Base-by-base conservation (phyloP, 805 yeast genomes). In the Candida takata region DNA sequence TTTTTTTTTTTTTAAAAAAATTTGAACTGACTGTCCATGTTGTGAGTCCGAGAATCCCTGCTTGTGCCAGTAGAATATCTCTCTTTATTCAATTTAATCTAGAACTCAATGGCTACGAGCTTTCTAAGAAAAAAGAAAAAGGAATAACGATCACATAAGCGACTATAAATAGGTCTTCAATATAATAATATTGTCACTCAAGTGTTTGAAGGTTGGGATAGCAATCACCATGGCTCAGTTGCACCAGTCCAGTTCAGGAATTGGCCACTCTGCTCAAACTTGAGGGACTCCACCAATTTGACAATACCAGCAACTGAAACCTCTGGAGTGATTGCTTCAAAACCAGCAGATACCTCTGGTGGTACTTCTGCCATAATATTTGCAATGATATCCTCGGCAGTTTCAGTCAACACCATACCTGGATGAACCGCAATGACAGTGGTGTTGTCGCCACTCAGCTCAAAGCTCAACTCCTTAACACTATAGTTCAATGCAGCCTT, bases 401-500 rank as follows among this genome's bases (percentile, higher is more conserved):
- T 51, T 32, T 64, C 69, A 24, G 62, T 60, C 10, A 34, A 15
- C 13, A 65, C 67, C 10, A 56, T 20, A 24, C 71, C 70, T 1
- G 72, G 72, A 36, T 61, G 63, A 8, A 62, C 14, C 10, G 62
- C 43, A n/a, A 61, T 40, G 24, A 58, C 51, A 10, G 51, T 54
- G 40, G 54, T 60, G 3, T 50, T 56, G 29, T 57, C 55, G 4
- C 21, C 32, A 13, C 33, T 38, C 14, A 52, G 34, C 34, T 63
- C 66, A 24, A 15, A 10, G 26, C 57, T 37, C 29, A 64, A 28
- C 21, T 49, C 49, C 5, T 10, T 23, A 11, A 16, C 14, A 25
- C 40, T 45, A 42, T 48, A 55, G 48, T 64, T 63, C 39, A 63
- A 42, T 1, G 62, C 67, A 9, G 66, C 62, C 43, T 64, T 63